Evolutionary conservation across 148 eudicot species (phyloP).

Genomic region (Amaranthus cruentus): DNA sequence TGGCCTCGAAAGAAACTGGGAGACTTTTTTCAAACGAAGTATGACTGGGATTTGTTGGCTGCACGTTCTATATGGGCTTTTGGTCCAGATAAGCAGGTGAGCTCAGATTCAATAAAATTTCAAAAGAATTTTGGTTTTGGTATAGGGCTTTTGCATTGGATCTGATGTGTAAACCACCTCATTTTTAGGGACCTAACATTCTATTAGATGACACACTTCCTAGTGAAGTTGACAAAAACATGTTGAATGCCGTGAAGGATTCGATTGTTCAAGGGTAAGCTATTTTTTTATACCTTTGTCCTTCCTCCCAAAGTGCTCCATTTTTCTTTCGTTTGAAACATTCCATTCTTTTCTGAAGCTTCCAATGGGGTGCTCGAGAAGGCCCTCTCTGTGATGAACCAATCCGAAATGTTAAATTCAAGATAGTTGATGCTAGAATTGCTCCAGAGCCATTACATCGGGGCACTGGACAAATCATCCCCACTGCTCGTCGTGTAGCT

Average conservation of each 20-base stretch:
- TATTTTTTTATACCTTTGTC: background rate
- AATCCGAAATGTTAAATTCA: constrained; percentile 94
- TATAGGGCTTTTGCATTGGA: background rate
- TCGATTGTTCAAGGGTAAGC: constrained; percentile 97
- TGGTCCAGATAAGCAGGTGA: constrained; percentile 99
- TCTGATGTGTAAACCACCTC: background rate
- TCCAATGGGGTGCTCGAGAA: constrained; percentile 99
- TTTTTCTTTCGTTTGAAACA: background rate
- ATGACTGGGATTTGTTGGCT: constrained; percentile 99
- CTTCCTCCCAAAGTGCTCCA: background rate
- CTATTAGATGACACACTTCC: constrained; percentile 95
- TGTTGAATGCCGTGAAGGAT: constrained; percentile 87
- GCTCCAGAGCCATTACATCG: constrained; percentile 93
- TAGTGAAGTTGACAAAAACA: constrained; percentile 90
- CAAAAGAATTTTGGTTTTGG: background rate
- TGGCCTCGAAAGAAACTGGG: constrained; percentile 90
- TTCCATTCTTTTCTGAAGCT: constrained; percentile 38
- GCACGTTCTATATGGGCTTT: constrained; percentile 99
- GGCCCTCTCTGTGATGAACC: constrained; percentile 99
- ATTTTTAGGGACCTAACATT: constrained; percentile 85
- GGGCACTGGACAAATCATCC: constrained; percentile 96
- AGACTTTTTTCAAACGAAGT: constrained; percentile 83
- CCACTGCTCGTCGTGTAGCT: constrained; percentile 98
- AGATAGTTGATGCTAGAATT: constrained; percentile 94
- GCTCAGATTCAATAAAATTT: background rate